These are phyloP conservation scores for Moricandia moricandioides DNA, from an alignment of 345 rosid species.

Conservation along the genomic window DNA sequence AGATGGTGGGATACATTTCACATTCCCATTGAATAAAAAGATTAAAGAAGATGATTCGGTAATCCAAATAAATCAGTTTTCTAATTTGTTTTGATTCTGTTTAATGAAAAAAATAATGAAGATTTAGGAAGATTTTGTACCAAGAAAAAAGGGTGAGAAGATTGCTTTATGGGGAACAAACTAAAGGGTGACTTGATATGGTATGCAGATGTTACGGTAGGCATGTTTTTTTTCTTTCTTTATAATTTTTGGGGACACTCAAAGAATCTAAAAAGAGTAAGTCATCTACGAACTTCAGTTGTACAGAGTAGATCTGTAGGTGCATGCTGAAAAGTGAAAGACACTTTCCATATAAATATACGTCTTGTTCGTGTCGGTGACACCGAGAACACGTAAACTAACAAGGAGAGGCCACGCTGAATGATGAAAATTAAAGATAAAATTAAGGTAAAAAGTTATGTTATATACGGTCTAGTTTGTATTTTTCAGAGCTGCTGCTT, in stretches of 20 bases:
- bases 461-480: no score
- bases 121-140: slow-evolving; percentile 39
- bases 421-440: slow-evolving; percentile 9
- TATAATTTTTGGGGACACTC: background rate
- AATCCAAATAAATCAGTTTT: slow-evolving; percentile 21
- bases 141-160: slow-evolving; percentile 20
- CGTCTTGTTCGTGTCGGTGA: slow-evolving; percentile 29
- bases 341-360: slow-evolving; percentile 1
- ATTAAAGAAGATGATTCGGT: slow-evolving; percentile 26
- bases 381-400: slow-evolving; percentile 1
- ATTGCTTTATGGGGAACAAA: slow-evolving; percentile 35
- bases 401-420: slow-evolving; percentile 11
- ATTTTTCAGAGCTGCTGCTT: no score
- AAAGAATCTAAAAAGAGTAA: slow-evolving; percentile 17
- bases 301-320: slow-evolving; percentile 18
- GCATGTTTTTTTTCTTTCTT: slow-evolving; percentile 8
- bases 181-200: slow-evolving; percentile 36
- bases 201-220: slow-evolving; percentile 34
- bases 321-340: slow-evolving; percentile 33
- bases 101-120: slow-evolving; percentile 35
- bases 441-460: background rate
- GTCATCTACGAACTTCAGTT: slow-evolving; percentile 25
- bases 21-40: slow-evolving; percentile 10
- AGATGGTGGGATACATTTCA: slow-evolving; percentile 29
- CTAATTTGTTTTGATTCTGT: slow-evolving; percentile 25